phyloP scores from a whole-genome alignment of 2,329 filamentous ascomycete species.

The Fonsecaea monophora region DNA sequence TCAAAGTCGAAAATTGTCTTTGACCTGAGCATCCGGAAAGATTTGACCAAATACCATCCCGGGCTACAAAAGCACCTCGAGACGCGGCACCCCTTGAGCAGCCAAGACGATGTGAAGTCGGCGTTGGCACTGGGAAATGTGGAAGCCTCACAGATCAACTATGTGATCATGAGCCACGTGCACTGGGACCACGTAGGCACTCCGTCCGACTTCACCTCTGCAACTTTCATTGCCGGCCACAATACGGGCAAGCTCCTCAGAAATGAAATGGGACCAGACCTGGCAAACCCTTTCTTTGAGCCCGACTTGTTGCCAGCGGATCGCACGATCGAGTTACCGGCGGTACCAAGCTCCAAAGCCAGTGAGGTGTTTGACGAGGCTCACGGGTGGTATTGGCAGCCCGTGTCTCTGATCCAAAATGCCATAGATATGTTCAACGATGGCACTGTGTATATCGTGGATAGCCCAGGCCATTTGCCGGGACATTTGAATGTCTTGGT shows the following conservation, averaged over 20 bases:
- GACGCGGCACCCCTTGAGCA: conserved; percentile 54
- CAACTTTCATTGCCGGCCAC: conserved; percentile 59
- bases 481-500: conserved; percentile 43
- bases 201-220: conserved; percentile 57
- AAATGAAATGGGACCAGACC: conserved; percentile 51
- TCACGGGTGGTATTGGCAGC: conserved; percentile 48
- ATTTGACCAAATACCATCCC: conserved; percentile 52
- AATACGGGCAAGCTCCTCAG: conserved; percentile 55
- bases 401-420: conserved; percentile 52
- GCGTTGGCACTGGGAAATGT: conserved; percentile 50
- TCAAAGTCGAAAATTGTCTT: conserved; percentile 52
- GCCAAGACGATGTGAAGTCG: conserved; percentile 53
- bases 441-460: conserved; percentile 40
- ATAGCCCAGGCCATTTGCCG: conserved; percentile 42
- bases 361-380: conserved; percentile 46
- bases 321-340: conserved; percentile 37
- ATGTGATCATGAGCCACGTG: conserved; percentile 59
- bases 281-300: conserved; percentile 45
- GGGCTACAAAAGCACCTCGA: conserved; percentile 55
- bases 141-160: conserved; percentile 44
- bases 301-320: conserved; percentile 30
- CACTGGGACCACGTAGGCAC: conserved; percentile 67
- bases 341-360: conserved; percentile 43
- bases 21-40: conserved; percentile 60
- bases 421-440: conserved; percentile 51